These are phyloP conservation scores for Begonia loranthoides DNA, from an alignment of 306 rosid species.

Conservation along the genomic window DNA sequence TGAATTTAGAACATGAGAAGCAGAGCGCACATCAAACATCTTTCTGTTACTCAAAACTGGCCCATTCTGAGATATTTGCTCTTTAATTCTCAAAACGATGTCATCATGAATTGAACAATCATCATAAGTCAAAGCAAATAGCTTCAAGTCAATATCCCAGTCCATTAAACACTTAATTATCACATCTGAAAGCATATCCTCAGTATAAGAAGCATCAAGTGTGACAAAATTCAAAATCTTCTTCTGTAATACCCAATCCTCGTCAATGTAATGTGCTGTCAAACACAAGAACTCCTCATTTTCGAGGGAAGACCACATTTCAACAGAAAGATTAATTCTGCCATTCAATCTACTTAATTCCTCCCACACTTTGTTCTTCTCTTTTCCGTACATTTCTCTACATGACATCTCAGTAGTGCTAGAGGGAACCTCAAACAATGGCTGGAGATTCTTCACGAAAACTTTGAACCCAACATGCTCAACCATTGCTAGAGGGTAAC, in stretches of 20 bases:
- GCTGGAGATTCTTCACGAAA: constrained; percentile 93
- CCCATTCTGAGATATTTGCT: constrained; percentile 57
- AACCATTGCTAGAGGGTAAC: constrained; percentile 69
- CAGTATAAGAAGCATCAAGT: constrained; percentile 76
- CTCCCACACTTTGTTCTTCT: constrained; percentile 52
- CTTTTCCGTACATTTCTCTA: constrained; percentile 56
- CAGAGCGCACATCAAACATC: constrained; percentile 67
- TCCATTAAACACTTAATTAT: constrained; percentile 61
- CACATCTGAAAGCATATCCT: constrained; percentile 80
- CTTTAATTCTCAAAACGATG: constrained; percentile 58
- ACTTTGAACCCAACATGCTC: constrained; percentile 94
- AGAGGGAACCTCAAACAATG: constrained; percentile 68
- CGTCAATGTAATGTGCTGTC: constrained; percentile 70
- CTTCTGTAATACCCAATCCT: constrained; percentile 69
- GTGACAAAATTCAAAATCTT: constrained; percentile 73
- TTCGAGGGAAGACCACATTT: constrained; percentile 72
- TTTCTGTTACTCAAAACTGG: constrained; percentile 54
- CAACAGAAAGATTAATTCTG: constrained; percentile 70
- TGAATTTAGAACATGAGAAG: constrained; percentile 55
- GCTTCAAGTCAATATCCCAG: constrained; percentile 76
- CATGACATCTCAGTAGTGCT: constrained; percentile 49
- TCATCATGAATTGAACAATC: constrained; percentile 64
- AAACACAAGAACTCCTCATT: constrained; percentile 46
- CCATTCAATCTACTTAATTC: constrained; percentile 48
- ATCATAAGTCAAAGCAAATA: constrained; percentile 87